Evolutionary conservation across 768 basidiomycete genomes (phyloP).

Genomic region (Mycena rebaudengoi): DNA sequence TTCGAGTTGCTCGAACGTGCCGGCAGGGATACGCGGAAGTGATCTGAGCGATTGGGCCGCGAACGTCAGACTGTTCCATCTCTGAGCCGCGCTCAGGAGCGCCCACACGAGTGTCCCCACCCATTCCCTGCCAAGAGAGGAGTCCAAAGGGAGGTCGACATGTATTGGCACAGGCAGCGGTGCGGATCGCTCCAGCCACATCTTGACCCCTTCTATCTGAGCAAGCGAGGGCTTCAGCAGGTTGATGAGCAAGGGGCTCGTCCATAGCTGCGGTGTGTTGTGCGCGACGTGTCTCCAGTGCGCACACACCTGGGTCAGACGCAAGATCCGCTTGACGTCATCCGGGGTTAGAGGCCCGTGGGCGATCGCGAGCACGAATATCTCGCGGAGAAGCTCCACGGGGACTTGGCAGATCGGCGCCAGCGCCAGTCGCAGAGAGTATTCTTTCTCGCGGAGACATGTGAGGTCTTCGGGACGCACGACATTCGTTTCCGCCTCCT

Average conservation of each 20-base stretch:
- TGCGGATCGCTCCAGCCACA: conserved; percentile 15
- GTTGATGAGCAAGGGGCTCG: not conserved
- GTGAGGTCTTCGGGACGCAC: not conserved
- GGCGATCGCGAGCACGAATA: no score
- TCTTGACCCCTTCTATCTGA: not conserved
- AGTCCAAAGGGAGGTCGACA: not conserved
- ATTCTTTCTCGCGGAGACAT: not conserved
- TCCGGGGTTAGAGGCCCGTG: no score
- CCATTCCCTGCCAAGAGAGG: not conserved
- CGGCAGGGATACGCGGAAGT: conserved; percentile 9
- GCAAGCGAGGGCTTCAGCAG: not conserved
- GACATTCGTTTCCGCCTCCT: not conserved
- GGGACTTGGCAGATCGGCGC: not conserved
- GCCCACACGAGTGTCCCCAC: conserved; percentile 1
- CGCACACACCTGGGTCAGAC: not conserved
- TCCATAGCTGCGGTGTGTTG: not conserved
- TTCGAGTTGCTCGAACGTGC: conserved; percentile 5
- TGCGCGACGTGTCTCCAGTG: not conserved
- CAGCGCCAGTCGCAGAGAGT: not conserved
- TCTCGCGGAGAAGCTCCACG: not conserved
- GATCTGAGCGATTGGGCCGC: conserved; percentile 10
- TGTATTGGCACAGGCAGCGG: conserved; percentile 15
- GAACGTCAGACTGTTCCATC: conserved; percentile 13
- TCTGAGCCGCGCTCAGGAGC: not conserved
- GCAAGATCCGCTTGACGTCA: not conserved